Base-by-base conservation (phyloP, 2,329 filamentous ascomycete genomes). In the Balansia obtecta region DNA sequence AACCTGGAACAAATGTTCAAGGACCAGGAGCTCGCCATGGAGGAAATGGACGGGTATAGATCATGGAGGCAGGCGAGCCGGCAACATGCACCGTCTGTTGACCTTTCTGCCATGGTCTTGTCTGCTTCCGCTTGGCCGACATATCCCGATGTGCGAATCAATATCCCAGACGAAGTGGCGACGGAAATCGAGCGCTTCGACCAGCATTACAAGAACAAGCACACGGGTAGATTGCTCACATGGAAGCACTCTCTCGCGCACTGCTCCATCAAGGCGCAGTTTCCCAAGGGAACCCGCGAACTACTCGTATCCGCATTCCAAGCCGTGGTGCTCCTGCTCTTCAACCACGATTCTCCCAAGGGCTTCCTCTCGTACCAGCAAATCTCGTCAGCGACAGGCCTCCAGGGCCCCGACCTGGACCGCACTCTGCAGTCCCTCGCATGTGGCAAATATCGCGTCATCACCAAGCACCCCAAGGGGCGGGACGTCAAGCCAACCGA, bases 1-100 rank as follows among this genome's bases (percentile, higher is more conserved):
- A 98, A 98, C 61, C 75, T 99, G 0, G 94, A 99, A 68, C 88
- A 91, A 55, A 99, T 99, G 93, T 98, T 99, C 73, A 95, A 95
- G 66, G 93, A 99, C 61, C 88, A 97, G 66, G 90, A 96, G 63
- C 76, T 96, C 18, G 87, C 87, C 12, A 85, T 86, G 53, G 93
- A 97, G 59, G 91, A 97, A 63, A 95, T 97, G 85, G 70, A 77
- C n/a, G 80, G 85, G 0, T 98, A 95, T 70, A 93, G 85, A 65
- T 76, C 67, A 65, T 89, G 67, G 68, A 75, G 77, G 15, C 74
- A 77, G 15, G 74, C 75, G 48, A 76, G 76, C 50, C 65, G 57
- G 2, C 69, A 69, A 4, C 61, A 63, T 33, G 79, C 74, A 52
- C 65, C 74, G 6, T 64, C 69, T 1, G 65, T 95, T 41, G 67